Evolutionary conservation across 306 rosid species (phyloP).

Genomic region (Aeschynomene evenia): DNA sequence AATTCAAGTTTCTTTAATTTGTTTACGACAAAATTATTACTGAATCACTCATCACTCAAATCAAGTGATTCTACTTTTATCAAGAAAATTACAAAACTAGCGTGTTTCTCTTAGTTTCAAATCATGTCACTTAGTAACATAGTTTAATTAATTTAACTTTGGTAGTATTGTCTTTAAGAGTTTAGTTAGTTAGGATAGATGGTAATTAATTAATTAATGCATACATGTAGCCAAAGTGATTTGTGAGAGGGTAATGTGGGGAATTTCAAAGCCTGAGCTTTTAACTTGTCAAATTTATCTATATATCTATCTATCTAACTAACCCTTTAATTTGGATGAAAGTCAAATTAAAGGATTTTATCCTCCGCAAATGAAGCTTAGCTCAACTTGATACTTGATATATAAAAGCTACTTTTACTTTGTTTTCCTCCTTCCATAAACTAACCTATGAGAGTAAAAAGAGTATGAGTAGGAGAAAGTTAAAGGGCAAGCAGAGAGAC

Average conservation of each 20-base stretch:
- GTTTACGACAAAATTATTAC: conserved; percentile 20
- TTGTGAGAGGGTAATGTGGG: not conserved
- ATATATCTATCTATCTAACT: too few species aligned
- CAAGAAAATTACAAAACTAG: too few species aligned
- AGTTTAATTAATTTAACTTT: too few species aligned
- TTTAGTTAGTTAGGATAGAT: too few species aligned
- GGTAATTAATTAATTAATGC: too few species aligned
- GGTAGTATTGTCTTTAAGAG: too few species aligned
- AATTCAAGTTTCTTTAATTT: not conserved
- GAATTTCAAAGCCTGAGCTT: not conserved
- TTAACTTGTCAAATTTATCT: not conserved
- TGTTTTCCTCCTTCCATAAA: not conserved
- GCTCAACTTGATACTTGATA: not conserved
- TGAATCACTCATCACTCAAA: not conserved
- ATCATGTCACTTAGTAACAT: too few species aligned
- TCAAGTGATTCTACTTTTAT: not conserved
- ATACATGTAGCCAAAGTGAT: not conserved
- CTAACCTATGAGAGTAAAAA: conserved; percentile 1
- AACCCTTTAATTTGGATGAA: not conserved
- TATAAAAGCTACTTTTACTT: conserved; percentile 13
- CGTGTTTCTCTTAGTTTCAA: not conserved
- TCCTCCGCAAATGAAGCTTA: not conserved
- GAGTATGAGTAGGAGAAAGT: not conserved
- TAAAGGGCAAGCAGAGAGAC: not conserved
- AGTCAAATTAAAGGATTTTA: not conserved